Evolutionary conservation across 2,329 filamentous ascomycete genomes (phyloP).

Genomic region (Aulographum hederae): DNA sequence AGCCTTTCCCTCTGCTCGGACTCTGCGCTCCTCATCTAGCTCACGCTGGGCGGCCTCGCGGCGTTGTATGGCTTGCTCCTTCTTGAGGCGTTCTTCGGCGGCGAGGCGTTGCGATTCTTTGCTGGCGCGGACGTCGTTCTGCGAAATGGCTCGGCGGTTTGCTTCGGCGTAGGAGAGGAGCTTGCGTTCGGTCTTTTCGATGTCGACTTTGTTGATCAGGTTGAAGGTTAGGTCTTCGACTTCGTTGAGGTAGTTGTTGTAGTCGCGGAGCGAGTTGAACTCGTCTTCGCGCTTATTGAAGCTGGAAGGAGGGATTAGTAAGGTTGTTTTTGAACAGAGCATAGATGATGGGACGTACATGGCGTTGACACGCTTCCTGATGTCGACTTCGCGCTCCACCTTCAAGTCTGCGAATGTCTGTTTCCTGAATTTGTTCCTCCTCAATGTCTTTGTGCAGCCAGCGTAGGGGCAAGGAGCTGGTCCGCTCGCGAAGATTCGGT

Average conservation of each 20-base stretch:
- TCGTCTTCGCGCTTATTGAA: slow-evolving; percentile 86
- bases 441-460: slow-evolving; percentile 70
- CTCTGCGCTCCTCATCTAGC: slow-evolving; percentile 47
- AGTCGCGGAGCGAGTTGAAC: slow-evolving; percentile 67
- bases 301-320: too few species aligned
- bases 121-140: slow-evolving; percentile 29
- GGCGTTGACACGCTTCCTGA: slow-evolving; percentile 64
- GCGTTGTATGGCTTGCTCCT: slow-evolving; percentile 40
- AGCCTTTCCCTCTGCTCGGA: slow-evolving; percentile 43
- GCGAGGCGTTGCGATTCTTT: slow-evolving; percentile 28
- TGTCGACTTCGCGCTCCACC: slow-evolving; percentile 87
- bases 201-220: slow-evolving; percentile 53
- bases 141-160: slow-evolving; percentile 41
- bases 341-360: slow-evolving; percentile 30
- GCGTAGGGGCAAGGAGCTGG: slow-evolving; percentile 86
- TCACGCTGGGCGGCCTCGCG: slow-evolving; percentile 46
- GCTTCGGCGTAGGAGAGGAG: slow-evolving; percentile 55
- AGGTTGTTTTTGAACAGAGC: too few species aligned
- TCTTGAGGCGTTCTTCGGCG: too few species aligned
- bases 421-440: slow-evolving; percentile 65
- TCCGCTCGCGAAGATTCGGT: slow-evolving; percentile 81
- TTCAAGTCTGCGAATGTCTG: slow-evolving; percentile 81
- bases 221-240: slow-evolving; percentile 85
- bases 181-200: slow-evolving; percentile 40
- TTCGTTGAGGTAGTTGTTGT: slow-evolving; percentile 87